A percentile compares a stretch with the other conserved stretches of the same genome.
phyloP scores from a whole-genome alignment of 208 protist genomes.

The Acanthamoeba quina region DNA sequence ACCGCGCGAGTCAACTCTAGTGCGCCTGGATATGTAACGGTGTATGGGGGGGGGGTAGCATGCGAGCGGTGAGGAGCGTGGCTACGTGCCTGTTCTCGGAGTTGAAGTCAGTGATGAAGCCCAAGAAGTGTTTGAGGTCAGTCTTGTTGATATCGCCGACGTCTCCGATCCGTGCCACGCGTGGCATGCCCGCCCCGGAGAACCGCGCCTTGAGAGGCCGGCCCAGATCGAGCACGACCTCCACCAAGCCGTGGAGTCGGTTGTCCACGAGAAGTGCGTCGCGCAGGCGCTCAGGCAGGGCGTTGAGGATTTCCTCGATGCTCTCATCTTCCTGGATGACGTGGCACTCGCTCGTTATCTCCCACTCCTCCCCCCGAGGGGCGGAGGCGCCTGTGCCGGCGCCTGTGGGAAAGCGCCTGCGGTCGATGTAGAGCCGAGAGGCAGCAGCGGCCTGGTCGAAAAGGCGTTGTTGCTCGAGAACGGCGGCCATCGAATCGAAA shows the following conservation, averaged over 20 bases:
- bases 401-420: neutral
- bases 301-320: neutral
- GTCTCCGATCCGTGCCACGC: neutral
- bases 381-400: too few species aligned
- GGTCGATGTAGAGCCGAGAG: neutral
- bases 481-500: neutral
- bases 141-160: neutral
- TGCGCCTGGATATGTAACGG: too few species aligned
- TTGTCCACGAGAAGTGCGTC: neutral
- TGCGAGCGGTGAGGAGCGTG: neutral
- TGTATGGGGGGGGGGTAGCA: too few species aligned
- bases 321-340: neutral
- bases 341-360: neutral
- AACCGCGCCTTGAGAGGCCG: neutral
- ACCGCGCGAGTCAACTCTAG: too few species aligned
- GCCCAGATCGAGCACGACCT: conserved; percentile 50
- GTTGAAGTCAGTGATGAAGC: neutral
- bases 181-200: neutral
- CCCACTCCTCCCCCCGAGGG: neutral
- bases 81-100: neutral
- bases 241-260: neutral
- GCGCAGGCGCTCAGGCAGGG: neutral
- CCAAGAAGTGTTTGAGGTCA: neutral
- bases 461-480: neutral
- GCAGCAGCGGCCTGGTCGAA: neutral